These are phyloP conservation scores for Dendrothele bispora DNA, from an alignment of 768 basidiomycete genomes.

Conservation along the genomic window DNA sequence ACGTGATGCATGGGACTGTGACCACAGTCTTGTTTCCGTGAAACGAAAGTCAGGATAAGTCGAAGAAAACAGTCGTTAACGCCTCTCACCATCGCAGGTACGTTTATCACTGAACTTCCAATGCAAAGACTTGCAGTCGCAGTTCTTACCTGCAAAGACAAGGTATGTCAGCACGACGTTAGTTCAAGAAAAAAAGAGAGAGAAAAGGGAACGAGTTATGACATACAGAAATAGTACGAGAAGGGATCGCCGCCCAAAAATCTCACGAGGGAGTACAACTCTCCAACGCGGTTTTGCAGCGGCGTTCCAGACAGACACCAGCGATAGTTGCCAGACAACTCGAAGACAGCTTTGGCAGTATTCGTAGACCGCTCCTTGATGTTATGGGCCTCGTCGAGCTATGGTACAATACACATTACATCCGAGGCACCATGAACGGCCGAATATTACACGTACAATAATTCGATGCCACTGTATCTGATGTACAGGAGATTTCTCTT, in stretches of 20 bases:
- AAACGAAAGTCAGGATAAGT: neutral
- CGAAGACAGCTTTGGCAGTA: constrained; percentile 96
- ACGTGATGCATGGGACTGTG: constrained; percentile 86
- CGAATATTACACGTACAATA: constrained; percentile 51
- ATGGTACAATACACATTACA: constrained; percentile 4
- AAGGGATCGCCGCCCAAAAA: constrained; percentile 95
- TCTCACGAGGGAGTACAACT: constrained; percentile 90
- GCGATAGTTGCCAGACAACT: constrained; percentile 72
- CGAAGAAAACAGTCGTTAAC: neutral
- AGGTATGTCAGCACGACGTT: neutral
- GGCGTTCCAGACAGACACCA: constrained; percentile 99
- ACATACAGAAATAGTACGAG: constrained; percentile 86
- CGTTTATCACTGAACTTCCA: constrained; percentile 89
- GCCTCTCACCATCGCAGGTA: constrained; percentile 71
- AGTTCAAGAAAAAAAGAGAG: neutral
- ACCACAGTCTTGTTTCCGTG: constrained; percentile 74
- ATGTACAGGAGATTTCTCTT: constrained; percentile 87
- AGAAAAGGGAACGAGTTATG: neutral
- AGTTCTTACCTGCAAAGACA: constrained; percentile 66
- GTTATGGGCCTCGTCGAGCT: constrained; percentile 97
- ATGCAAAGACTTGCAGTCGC: constrained; percentile 92
- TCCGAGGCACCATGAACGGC: neutral
- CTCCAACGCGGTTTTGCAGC: constrained; percentile 97
- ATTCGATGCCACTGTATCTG: constrained; percentile 82
- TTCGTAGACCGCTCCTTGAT: constrained; percentile 96